Evolutionary conservation across 1,284 basidiomycete species (phyloP), one percentile per base, ranked within the genome.

Genomic region (Gymnopus androsaceus): DNA sequence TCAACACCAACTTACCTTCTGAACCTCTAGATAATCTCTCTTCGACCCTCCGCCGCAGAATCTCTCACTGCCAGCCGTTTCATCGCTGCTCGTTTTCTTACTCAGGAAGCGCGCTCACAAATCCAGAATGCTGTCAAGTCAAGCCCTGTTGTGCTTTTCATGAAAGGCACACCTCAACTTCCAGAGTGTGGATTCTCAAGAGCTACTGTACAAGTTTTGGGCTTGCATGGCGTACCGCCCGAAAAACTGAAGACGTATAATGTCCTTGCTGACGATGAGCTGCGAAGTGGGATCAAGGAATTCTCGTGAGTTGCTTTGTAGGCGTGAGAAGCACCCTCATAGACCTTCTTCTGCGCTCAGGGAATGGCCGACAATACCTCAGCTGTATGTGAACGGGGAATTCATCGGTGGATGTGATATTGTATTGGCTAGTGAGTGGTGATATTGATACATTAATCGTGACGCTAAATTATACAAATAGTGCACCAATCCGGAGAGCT

Each of bases 361-460:
- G 45, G 92, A 95, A 67, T 99, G 96, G 96, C 96, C 96, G 15
- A 99, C 96, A 17, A 90, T 99, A 62, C 97, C 97, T 11, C 96
- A 99, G 72, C 75, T 99, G 8, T 99, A 97, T 69, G 81, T 98
- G 38, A 87, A 92, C 56, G 95, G 95, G 25, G 95, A 98, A 69
- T 99, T 99, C 66, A 81, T 98, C 28, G 96, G 96, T 46, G 96
- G 96, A 47, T 98, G 95, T 71, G 96, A 99, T 74, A 98, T 98
- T 65, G 76, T 98, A 52, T 72, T 98, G 28, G 85, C 85, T 63
- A 98, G 94, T 95, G 68, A 76, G 94, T 87, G 21, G 58, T 59
- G 58, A 21, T 54, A 59, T 57, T 27, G 27, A 48, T 50, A 54
- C 34, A 28, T 17, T 30, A 9, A 23, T 17, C 12, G 28, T 38